Base-by-base conservation (phyloP, 768 basidiomycete species). In the Gloeophyllum trabeum region DNA sequence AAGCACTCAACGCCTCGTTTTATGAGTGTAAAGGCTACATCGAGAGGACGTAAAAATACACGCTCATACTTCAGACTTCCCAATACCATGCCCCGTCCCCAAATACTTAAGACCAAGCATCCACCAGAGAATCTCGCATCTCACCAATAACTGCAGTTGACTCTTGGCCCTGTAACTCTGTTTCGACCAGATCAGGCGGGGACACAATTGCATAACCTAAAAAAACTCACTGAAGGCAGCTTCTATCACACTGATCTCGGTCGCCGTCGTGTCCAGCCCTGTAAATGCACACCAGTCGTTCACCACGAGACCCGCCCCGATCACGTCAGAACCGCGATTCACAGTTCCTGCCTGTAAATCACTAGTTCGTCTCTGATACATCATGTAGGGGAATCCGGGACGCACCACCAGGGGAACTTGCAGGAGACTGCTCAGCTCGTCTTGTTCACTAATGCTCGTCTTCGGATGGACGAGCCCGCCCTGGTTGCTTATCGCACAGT, bases 251-350 rank as follows among this genome's bases (percentile, higher is more conserved):
- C 84, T 88, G 60, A 98, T 90, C 62, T 99, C 96, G 41, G 94
- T 98, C 30, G 96, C 96, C n/a, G 96, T 99, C 46, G 96, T 98
- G 57, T 99, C 96, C 22, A 96, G 71, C 25, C 96, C 96, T n/a
- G 92, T 91, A 64, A 98, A 98, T 6, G 96, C 96, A 65, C 88
- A 90, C 96, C 96, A 98, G 60, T 98, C 96, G 55, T 99, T 99
- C 44, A 98, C 96, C 43, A 99, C 91, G 24, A 98, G 71, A 23
- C 96, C 96, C 6, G 94, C 96, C 23, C 96, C 96, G 49, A 99
- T 81, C 26, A 98, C 92, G 54, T 98, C 96, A 37, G 92, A 96
- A 54, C 96, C 96, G 57, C 96, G 82, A 63, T 98, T 99, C 46
- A 99, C 91, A 3, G 96, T 98, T 19, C 96, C 96, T 40, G 96